A percentile compares a stretch with the other conserved stretches of the same genome.
These are phyloP conservation scores for Hypomyces perniciosus DNA, from an alignment of 2,329 filamentous ascomycete species.

Conservation along the genomic window DNA sequence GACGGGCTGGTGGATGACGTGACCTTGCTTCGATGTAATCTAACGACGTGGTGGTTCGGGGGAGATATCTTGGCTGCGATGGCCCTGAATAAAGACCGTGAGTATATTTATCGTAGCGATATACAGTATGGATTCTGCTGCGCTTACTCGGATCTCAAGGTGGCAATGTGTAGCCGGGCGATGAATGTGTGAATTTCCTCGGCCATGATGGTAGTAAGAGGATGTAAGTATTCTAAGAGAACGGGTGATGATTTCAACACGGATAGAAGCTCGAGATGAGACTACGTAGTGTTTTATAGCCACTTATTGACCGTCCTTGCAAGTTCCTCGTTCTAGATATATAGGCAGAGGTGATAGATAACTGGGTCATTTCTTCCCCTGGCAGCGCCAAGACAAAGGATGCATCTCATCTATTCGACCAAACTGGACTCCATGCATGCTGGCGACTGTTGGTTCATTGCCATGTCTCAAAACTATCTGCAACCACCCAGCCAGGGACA, in stretches of 20 bases:
- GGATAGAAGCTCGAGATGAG: background rate
- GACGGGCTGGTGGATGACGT: conserved; percentile 15
- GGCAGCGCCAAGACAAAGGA: too few species aligned
- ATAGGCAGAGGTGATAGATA: too few species aligned
- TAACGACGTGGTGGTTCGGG: conserved; percentile 14
- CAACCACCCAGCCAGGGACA: too few species aligned
- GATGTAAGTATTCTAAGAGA: background rate
- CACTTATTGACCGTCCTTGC: too few species aligned
- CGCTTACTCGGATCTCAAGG: conserved; percentile 42
- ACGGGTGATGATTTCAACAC: background rate
- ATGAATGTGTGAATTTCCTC: conserved; percentile 38
- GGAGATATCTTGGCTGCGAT: background rate
- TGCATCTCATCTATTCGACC: too few species aligned
- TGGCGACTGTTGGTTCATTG: too few species aligned
- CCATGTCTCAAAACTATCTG: too few species aligned
- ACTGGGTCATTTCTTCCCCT: too few species aligned
- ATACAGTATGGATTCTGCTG: background rate
- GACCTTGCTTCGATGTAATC: conserved; percentile 20
- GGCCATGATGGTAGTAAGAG: conserved; percentile 24
- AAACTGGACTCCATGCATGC: too few species aligned
- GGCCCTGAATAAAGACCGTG: background rate
- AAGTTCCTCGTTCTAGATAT: too few species aligned
- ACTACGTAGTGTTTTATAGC: background rate
- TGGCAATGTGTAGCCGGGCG: conserved; percentile 41
- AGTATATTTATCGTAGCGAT: too few species aligned